A percentile compares a stretch with the other conserved stretches of the same genome.
Conservation (phyloP, 106 monocot genomes). For the Chionographis japonica region DNA sequence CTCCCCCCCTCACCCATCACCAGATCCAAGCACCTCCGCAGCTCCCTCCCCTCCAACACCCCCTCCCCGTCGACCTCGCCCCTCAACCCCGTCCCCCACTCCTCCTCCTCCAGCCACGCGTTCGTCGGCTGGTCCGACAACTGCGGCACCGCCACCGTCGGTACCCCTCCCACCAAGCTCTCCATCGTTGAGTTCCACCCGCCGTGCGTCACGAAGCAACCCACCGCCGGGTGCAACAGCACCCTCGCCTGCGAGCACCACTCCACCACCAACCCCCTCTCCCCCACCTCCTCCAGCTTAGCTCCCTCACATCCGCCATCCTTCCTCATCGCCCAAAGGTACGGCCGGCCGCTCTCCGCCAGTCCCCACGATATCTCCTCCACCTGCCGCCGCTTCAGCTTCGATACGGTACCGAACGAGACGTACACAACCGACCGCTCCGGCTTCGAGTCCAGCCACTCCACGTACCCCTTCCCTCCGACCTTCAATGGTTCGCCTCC, state of each 20-base stretch:
- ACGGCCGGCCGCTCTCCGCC: slow-evolving; percentile 31
- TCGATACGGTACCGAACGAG: slow-evolving; percentile 44
- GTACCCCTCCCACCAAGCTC: slow-evolving; percentile 23
- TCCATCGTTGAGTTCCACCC: slow-evolving; percentile 56
- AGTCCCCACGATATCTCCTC: slow-evolving; percentile 38
- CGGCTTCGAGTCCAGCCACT: slow-evolving; percentile 45
- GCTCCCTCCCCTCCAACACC: slow-evolving; percentile 28
- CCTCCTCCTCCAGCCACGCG: slow-evolving; percentile 21
- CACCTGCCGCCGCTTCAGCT: slow-evolving; percentile 19
- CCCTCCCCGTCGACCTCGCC: slow-evolving; percentile 16
- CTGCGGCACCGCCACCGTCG: slow-evolving; percentile 27
- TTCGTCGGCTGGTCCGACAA: slow-evolving; percentile 35
- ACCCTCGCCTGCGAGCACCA: slow-evolving; percentile 49
- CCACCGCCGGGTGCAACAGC: slow-evolving; percentile 33
- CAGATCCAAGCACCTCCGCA: slow-evolving; percentile 32
- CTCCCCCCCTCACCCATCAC: slow-evolving; percentile 27
- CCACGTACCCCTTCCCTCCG: slow-evolving; percentile 24
- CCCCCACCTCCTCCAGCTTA: background rate
- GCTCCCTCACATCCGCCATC: slow-evolving; percentile 20
- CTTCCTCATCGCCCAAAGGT: slow-evolving; percentile 45
- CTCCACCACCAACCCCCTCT: slow-evolving; percentile 33
- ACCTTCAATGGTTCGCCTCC: slow-evolving; percentile 3
- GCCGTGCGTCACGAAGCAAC: slow-evolving; percentile 57
- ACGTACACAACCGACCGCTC: slow-evolving; percentile 46
- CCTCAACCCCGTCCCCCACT: slow-evolving; percentile 34